Conservation (phyloP, 225 moss, liverwort and hornwort species). For the Antitrichia curtipendula region DNA sequence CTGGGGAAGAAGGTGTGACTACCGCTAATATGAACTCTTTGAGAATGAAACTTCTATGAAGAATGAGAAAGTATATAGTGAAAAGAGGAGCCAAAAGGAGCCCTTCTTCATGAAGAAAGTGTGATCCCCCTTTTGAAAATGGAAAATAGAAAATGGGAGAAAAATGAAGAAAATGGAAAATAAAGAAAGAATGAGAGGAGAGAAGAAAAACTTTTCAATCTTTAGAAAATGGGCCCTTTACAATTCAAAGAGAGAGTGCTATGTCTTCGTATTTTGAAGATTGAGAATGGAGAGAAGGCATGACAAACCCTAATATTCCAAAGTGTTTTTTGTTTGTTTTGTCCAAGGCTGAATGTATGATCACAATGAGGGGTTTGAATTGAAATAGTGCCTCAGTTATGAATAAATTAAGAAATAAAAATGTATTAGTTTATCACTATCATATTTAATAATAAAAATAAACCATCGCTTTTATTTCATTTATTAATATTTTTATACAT, state of each 20-base stretch:
- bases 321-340: background rate
- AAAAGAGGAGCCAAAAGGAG: background rate
- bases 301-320: background rate
- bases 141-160: background rate
- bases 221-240: background rate
- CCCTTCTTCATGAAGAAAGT: background rate
- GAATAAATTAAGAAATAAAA: background rate
- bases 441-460: background rate
- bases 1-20: too few relatives aligned
- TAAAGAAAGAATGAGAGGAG: too few relatives aligned
- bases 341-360: background rate
- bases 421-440: background rate
- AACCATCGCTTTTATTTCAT: accelerated
- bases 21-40: accelerated
- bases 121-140: too few relatives aligned
- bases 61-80: background rate
- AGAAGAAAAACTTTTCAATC: background rate
- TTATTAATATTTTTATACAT: background rate
- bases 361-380: background rate
- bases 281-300: background rate
- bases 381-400: background rate
- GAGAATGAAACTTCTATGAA: background rate
- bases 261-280: background rate
- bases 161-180: too few relatives aligned
- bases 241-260: background rate